Conservation (phyloP, 345 rosid species). For the Cardamine resedifolia region DNA sequence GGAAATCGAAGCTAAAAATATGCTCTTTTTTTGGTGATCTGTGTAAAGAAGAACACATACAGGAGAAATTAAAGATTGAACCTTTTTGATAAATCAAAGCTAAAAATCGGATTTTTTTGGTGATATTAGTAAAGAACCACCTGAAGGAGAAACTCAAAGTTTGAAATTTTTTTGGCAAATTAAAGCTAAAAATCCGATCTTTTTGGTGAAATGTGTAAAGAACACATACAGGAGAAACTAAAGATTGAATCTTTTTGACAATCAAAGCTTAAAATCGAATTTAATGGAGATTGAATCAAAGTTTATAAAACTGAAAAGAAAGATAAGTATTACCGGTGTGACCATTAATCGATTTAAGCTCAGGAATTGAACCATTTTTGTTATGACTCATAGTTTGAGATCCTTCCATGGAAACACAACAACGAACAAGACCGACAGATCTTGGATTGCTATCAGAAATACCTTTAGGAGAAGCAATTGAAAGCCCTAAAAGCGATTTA, state of each 20-base stretch:
- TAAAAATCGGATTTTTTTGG: no score
- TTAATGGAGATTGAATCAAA: background rate
- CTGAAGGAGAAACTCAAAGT: background rate
- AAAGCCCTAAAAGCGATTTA: conserved; percentile 32
- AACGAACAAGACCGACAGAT: conserved; percentile 36
- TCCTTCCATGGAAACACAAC: conserved; percentile 42
- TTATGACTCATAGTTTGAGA: conserved; percentile 25
- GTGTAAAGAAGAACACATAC: background rate
- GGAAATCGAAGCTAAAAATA: background rate
- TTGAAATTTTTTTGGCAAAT: background rate
- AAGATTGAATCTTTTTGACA: background rate
- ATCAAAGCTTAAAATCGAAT: background rate
- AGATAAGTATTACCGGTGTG: conserved; percentile 11
- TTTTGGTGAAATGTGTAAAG: background rate
- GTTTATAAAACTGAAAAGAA: background rate
- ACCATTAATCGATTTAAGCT: conserved; percentile 32
- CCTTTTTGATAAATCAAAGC: background rate
- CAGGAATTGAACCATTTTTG: conserved; percentile 32
- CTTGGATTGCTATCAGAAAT: conserved; percentile 19
- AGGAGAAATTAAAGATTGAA: background rate
- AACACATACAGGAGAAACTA: background rate
- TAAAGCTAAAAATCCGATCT: no score
- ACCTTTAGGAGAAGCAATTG: conserved; percentile 23
- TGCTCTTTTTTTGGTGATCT: background rate
- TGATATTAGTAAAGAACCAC: background rate